Percentiles rank a stretch among this genome's conserved stretches.
phyloP scores from a whole-genome alignment of 2,329 filamentous ascomycete species.

The Penicillium sp. region DNA sequence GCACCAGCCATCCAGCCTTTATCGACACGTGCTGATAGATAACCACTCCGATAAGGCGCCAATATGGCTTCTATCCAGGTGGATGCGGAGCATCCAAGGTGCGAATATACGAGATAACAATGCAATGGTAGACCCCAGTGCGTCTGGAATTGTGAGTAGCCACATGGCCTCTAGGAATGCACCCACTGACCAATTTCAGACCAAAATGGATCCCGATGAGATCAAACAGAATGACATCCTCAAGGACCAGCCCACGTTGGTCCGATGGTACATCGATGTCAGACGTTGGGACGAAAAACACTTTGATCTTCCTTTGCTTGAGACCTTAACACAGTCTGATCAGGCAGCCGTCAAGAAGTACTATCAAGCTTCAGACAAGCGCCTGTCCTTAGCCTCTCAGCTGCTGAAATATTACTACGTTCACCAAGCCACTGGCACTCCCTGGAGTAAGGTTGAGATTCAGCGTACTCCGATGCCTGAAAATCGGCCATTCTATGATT shows the following conservation, averaged over 20 bases:
- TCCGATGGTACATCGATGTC: conserved; percentile 47
- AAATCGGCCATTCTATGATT: conserved; percentile 50
- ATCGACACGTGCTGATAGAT: conserved; percentile 1
- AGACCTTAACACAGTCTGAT: conserved; percentile 46
- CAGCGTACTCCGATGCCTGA: conserved; percentile 50
- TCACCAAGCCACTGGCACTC: conserved; percentile 52
- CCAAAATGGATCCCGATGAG: conserved; percentile 15
- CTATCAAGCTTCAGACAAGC: conserved; percentile 55
- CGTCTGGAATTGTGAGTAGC: background rate
- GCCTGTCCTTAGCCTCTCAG: conserved; percentile 60
- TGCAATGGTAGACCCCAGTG: background rate
- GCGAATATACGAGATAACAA: background rate
- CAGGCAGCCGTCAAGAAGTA: conserved; percentile 50
- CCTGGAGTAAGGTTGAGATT: conserved; percentile 57
- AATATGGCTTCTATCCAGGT: background rate
- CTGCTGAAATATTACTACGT: conserved; percentile 62
- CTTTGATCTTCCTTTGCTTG: conserved; percentile 38
- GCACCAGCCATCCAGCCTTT: background rate
- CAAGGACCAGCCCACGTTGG: conserved; percentile 24
- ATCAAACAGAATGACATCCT: conserved; percentile 10
- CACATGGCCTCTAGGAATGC: background rate
- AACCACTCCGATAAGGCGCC: background rate
- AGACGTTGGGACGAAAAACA: conserved; percentile 31
- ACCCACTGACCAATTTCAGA: background rate
- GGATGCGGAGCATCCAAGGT: background rate